Conservation (phyloP, 2,329 filamentous ascomycete species). For the Sporothrix euskadiensis region DNA sequence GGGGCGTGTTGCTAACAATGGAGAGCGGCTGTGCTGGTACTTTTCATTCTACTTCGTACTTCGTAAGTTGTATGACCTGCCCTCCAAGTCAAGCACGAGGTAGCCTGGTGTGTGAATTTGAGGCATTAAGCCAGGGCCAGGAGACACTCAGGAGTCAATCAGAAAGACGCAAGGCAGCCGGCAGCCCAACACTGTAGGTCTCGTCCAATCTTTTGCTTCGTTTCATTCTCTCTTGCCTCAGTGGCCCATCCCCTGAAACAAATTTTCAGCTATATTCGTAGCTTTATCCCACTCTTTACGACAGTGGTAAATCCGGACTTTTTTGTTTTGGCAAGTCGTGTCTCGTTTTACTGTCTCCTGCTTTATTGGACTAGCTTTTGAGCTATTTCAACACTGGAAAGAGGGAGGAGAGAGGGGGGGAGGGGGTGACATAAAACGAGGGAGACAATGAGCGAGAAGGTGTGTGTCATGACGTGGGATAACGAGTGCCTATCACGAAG, state of each 20-base stretch:
- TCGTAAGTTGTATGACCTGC: background rate
- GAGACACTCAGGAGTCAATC: background rate
- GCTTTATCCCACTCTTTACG: background rate
- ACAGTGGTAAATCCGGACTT: background rate
- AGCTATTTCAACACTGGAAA: background rate
- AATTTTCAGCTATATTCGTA: background rate
- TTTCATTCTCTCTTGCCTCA: background rate
- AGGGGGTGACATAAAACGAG: constrained; percentile 1
- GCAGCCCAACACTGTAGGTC: background rate
- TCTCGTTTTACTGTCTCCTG: background rate
- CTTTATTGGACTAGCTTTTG: background rate
- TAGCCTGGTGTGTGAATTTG: background rate
- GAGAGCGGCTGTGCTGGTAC: background rate
- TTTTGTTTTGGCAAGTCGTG: background rate
- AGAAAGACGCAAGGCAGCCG: background rate
- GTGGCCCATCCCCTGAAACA: background rate
- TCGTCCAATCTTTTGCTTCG: background rate
- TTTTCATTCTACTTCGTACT: background rate
- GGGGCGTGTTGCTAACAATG: constrained; percentile 5
- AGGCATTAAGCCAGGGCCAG: background rate
- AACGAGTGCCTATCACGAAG: background rate
- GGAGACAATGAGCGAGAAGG: background rate
- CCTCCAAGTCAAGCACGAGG: background rate
- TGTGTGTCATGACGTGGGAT: constrained; percentile 24
- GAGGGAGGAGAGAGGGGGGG: background rate